Percentiles rank a stretch among this genome's conserved stretches.
These are phyloP conservation scores for Bryopsis sp. DNA, from an alignment of 139 green algal genomes.

Conservation along the genomic window DNA sequence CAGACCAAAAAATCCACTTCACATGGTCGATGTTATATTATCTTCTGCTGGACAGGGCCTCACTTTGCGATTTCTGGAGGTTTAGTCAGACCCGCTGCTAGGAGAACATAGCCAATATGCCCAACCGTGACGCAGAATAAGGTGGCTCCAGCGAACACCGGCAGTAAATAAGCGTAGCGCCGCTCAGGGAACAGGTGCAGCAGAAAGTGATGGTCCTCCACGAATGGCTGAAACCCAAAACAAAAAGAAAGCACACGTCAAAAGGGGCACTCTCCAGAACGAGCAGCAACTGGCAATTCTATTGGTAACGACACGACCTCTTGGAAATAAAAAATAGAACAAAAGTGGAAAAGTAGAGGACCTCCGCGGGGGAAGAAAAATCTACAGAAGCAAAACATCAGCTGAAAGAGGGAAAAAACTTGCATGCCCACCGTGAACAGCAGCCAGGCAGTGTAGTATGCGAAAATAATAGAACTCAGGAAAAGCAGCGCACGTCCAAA, in stretches of 20 bases:
- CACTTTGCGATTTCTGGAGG: not conserved
- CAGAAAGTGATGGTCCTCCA: not conserved
- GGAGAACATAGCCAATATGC: not conserved
- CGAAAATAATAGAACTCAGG: too few relatives aligned
- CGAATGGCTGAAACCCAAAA: slow-evolving; percentile 2
- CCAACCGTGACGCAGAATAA: not conserved
- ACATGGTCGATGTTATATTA: not conserved
- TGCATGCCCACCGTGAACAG: not conserved
- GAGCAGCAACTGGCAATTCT: too few relatives aligned
- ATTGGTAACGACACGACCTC: too few relatives aligned
- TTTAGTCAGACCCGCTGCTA: not conserved
- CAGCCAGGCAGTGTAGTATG: not conserved
- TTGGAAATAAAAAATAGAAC: too few relatives aligned
- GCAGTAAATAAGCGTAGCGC: slow-evolving; percentile 6
- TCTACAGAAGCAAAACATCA: too few relatives aligned
- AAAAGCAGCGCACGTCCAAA: too few relatives aligned
- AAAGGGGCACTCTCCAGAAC: too few relatives aligned
- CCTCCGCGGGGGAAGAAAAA: too few relatives aligned
- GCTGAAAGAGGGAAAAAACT: not conserved
- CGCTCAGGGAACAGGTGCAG: not conserved
- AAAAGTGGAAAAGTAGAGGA: too few relatives aligned
- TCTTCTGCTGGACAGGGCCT: not conserved
- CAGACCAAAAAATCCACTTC: not conserved
- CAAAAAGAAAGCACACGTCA: too few relatives aligned
- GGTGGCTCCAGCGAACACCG: not conserved